Evolutionary conservation across 1,284 basidiomycete species (phyloP), one percentile per base, ranked within the genome.

Genomic region (Melampsora occidentalis): DNA sequence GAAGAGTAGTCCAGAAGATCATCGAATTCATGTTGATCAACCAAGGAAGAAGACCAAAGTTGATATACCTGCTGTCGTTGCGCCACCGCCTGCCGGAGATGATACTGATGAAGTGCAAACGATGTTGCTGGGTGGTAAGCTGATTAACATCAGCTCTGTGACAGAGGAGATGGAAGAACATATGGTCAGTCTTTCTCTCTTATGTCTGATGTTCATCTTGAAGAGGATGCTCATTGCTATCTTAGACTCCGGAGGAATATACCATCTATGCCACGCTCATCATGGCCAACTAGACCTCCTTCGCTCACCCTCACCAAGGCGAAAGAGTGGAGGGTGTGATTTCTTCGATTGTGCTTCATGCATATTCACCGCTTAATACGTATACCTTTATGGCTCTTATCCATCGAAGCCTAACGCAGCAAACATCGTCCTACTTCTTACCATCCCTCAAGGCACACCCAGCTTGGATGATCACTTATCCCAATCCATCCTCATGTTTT

Each of bases 231-330:
- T 28, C 48, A 33, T 53, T 57, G 25, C 46, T 22, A 46, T 39
- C 25, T 20, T 28, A 76, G 73, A 63, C 73, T 16, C 51, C 66
- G 18, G 73, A 76, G 57, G 73, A 76, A 53, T 76, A 76, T 57
- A 51, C 35, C 20, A 12, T 53, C 25, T 76, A 76, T 53, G 65
- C 53, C 33, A 33, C 12, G n/a, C 62, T 64, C 20, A 31, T 31
- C 62, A 59, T 59, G 22, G 62, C 53, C 53, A 25, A 59, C 53
- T 59, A 59, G 14, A 31, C 53, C 28, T 16, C 25, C 25, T 7
- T 57, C 14, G 7, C 25, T 46, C 16, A 46, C 1, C 46, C 46
- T 46, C 46, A 18, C 16, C 46, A 5, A 46, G 46, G 2, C 16
- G 46, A 46, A 46, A 46, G 42, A 14, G 14, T 46, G 2, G 42